Evolutionary conservation across 2,329 filamentous ascomycete genomes (phyloP).

Genomic region (Trichoderma koningii): DNA sequence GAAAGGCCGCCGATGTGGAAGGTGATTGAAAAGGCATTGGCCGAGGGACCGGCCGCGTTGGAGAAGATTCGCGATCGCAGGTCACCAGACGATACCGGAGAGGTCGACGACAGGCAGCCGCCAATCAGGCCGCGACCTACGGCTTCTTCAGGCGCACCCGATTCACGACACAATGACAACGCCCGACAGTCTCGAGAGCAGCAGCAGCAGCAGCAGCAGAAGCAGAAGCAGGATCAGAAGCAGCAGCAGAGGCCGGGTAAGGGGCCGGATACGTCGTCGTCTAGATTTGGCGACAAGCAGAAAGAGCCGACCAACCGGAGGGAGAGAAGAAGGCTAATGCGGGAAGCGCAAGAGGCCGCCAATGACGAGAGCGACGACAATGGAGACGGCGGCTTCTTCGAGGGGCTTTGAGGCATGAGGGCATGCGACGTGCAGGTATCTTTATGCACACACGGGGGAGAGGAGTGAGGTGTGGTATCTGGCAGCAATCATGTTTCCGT

Average conservation of each 20-base stretch:
- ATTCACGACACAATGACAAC: neutral
- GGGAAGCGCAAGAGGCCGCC: conserved; percentile 37
- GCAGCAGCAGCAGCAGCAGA: conserved; percentile 21
- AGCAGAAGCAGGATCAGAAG: conserved; percentile 17
- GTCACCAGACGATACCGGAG: conserved; percentile 29
- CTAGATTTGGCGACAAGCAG: conserved; percentile 31
- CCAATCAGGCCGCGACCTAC: conserved; percentile 19
- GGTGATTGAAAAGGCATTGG: conserved; percentile 65
- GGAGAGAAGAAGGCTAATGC: conserved; percentile 42
- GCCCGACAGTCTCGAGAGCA: conserved; percentile 30
- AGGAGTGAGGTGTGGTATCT: too few species aligned
- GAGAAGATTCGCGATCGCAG: conserved; percentile 58
- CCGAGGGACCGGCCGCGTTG: conserved; percentile 54
- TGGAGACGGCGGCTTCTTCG: conserved; percentile 62
- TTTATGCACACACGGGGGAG: neutral
- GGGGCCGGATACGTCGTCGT: conserved; percentile 19
- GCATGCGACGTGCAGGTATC: neutral
- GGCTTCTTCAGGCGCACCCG: neutral
- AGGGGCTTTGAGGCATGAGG: conserved; percentile 36
- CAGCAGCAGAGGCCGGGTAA: conserved; percentile 30
- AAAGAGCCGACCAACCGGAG: conserved; percentile 40
- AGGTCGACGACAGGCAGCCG: conserved; percentile 20
- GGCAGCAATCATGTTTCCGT: too few species aligned
- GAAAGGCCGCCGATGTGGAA: conserved; percentile 66
- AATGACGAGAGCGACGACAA: conserved; percentile 49